phyloP scores from a whole-genome alignment of 768 basidiomycete species.

The Pulveroboletus sp. region DNA sequence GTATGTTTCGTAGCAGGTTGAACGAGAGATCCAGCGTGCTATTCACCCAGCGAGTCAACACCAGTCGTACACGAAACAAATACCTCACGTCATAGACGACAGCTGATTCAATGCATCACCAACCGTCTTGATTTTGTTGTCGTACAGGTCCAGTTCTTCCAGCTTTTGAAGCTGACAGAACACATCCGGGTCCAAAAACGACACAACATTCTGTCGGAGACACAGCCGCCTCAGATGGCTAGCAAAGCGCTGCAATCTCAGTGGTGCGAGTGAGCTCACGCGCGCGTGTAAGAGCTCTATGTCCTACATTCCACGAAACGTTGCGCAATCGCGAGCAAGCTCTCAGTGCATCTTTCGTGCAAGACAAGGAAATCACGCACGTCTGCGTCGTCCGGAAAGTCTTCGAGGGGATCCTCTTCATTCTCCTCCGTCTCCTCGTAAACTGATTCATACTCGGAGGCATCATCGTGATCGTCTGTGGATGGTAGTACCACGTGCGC shows the following conservation, averaged over 20 bases:
- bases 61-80: neutral
- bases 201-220: constrained; percentile 82
- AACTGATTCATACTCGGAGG: constrained; percentile 37
- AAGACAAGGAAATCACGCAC: constrained; percentile 39
- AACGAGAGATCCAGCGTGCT: constrained; percentile 92
- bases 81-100: constrained; percentile 51
- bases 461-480: constrained; percentile 25
- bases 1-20: constrained; percentile 76
- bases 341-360: neutral
- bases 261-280: constrained; percentile 58
- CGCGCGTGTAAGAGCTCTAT: constrained; percentile 82
- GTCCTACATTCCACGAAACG: constrained; percentile 47
- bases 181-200: constrained; percentile 64
- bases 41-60: neutral
- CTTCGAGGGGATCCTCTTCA: constrained; percentile 67
- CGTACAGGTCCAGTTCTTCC: constrained; percentile 92
- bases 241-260: constrained; percentile 75
- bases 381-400: constrained; percentile 81
- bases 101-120: constrained; percentile 61
- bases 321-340: neutral
- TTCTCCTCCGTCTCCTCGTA: constrained; percentile 41
- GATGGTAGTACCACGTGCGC: constrained; percentile 50
- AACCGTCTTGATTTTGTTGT: constrained; percentile 83
- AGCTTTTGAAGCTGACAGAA: constrained; percentile 64
- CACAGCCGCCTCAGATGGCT: constrained; percentile 67